Percentiles rank a stretch among this genome's conserved stretches.
These are phyloP conservation scores for Mortierella hygrophila DNA, from an alignment of 192 early-diverging fungal species.

Conservation along the genomic window DNA sequence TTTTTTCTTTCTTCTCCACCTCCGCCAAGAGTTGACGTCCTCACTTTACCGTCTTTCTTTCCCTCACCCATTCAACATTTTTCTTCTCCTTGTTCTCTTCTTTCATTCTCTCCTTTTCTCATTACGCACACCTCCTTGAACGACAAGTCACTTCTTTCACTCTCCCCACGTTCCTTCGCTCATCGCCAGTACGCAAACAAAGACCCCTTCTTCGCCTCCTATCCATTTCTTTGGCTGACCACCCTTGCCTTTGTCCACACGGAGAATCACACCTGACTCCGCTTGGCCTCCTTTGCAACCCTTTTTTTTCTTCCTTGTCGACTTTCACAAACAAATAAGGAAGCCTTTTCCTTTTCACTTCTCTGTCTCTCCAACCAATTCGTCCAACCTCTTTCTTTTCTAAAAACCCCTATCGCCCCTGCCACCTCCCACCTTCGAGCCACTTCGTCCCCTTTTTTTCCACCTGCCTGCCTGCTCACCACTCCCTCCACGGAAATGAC, in stretches of 20 bases:
- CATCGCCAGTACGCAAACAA: not conserved
- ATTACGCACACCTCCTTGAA: not conserved
- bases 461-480: not conserved
- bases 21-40: not conserved
- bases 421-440: not conserved
- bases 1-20: not conserved
- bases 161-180: not conserved
- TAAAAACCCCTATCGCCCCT: not conserved
- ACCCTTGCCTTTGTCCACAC: not conserved
- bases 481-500: not conserved
- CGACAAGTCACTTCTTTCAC: not conserved
- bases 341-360: not conserved
- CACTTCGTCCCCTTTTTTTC: not conserved
- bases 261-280: constrained; percentile 1
- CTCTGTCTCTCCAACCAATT: not conserved
- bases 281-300: not conserved
- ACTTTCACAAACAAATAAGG: not conserved
- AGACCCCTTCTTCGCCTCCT: not conserved
- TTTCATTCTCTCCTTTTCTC: not conserved
- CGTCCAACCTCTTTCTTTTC: not conserved
- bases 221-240: not conserved
- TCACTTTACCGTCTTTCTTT: not conserved
- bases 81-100: not conserved
- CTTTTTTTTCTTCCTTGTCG: not conserved
- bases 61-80: not conserved